Evolutionary conservation across 129 eudicot genomes (phyloP), one percentile per base, ranked within the genome.

Genomic region (Saussurea involucrata): DNA sequence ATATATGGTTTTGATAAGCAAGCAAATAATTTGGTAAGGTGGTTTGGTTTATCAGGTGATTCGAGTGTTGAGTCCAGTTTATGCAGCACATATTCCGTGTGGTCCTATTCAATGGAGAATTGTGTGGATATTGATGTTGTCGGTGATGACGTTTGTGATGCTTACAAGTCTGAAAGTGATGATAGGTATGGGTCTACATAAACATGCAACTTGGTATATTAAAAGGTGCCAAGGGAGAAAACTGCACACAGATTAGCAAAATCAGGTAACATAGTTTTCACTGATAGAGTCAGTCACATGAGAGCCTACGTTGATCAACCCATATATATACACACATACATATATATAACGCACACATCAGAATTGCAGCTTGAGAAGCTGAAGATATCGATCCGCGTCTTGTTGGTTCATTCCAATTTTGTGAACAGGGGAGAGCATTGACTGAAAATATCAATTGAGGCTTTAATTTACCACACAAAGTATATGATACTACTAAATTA

Each of bases 191-290:
- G 98, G 88, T 40, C 97, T 94, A 42, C 84, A 73, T 21, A 89
- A 89, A 83, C 92, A 89, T 74, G 98, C 98, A 4, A 81, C 85
- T 24, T 94, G 98, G 98, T 94, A 94, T 80, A 75, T 94, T 28
- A 85, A 83, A 69, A 82, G 98, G 85, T 91, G 98, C 81, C 89
- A 83, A 75, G 82, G 75, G 58, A 85, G 97, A 84, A 94, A 94
- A 76, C 85, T 89, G 67, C 98, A 94, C 76, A 74, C 91, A 0
- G 97, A 94, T 74, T 94, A 84, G 76, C 21, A 31, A 27, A 27
- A 68, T 34, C 42, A 53, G 29, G 63, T 60, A 57, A 68, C 65
- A 60, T 61, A 78, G 29, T 61, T 58, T 36, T 29, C 75, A 34
- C 66, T 66, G 70, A 20, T 69, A 13, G 60, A 74, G 28, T 77